Evolutionary conservation across 2,329 filamentous ascomycete species (phyloP), one percentile per base, ranked within the genome.

Genomic region (Dactylellina haptotyla): DNA sequence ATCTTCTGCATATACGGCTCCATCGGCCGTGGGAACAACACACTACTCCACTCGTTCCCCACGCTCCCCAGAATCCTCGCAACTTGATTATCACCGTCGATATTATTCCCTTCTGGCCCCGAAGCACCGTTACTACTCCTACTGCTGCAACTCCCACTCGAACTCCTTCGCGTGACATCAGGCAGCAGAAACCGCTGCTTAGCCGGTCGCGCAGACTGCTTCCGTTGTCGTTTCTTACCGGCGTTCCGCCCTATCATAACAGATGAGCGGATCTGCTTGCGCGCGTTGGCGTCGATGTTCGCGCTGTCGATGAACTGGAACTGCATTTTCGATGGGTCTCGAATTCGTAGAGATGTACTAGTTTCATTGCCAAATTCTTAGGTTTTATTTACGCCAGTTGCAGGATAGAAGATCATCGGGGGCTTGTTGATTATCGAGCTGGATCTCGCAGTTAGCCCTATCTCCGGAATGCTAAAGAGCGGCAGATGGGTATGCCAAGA

Each of bases 221-320:
- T 58, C 4, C 37, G 51, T 25, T 10, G 46, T 16, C 69, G 61
- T n/a, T 54, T 73, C 37, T 65, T 73, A 12, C 67, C 67, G 14
- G 50, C 28, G 41, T 73, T 73, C 23, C 56, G 54, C 18, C 69
- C 69, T 6, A 54, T 50, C 69, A 73, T 73, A 14, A 73, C 69
- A 3, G 61, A 66, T n/a, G 59, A 65, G 41, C 69, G 69, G 18
- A 73, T 73, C 25, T 62, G 46, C 20, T 73, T 73, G 12, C 69
- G 69, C 1, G 69, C 54, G 8, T 53, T 48, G 10, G 45, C 69
- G 57, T 73, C 69, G 61, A 73, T 73, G 20, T 65, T 57, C 10
- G 53, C 18, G 23, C 32, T 48, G 43, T 73, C 56, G 30, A 73
- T 73, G 16, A 73, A 73, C 14, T 73, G 61, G 34, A 73, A 73